These are phyloP conservation scores for Azolla pinnata DNA, from an alignment of 75 land plant genomes.

Conservation along the genomic window DNA sequence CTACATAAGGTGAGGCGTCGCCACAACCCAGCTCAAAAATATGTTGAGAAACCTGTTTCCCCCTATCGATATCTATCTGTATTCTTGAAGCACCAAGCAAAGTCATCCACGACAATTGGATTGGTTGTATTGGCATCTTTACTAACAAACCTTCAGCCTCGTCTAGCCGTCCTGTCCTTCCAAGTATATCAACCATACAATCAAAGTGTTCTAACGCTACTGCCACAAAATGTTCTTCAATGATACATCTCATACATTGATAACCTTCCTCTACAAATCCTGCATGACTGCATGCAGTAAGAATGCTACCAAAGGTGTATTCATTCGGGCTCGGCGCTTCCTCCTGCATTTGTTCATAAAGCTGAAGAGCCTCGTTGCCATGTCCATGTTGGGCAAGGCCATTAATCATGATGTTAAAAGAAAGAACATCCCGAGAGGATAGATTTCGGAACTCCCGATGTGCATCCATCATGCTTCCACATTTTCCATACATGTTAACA, in stretches of 20 bases:
- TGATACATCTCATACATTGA: slow-evolving; percentile 12
- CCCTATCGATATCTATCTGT: slow-evolving; percentile 13
- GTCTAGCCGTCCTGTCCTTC: slow-evolving; percentile 20
- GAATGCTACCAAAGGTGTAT: slow-evolving; percentile 17
- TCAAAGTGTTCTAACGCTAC: slow-evolving; percentile 22
- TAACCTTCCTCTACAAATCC: slow-evolving; percentile 18
- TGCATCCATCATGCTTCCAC: slow-evolving; percentile 7
- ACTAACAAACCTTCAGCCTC: slow-evolving; percentile 14
- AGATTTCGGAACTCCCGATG: background rate
- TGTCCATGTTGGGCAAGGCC: slow-evolving; percentile 7
- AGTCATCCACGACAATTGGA: slow-evolving; percentile 11
- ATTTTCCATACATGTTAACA: slow-evolving; percentile 10
- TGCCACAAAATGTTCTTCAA: background rate
- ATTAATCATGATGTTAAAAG: slow-evolving; percentile 7
- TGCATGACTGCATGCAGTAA: slow-evolving; percentile 27
- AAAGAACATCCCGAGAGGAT: slow-evolving; percentile 1
- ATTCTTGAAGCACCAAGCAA: slow-evolving; percentile 25
- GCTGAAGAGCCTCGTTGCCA: slow-evolving; percentile 3
- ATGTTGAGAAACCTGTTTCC: background rate
- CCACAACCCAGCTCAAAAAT: slow-evolving; percentile 8
- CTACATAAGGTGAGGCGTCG: slow-evolving; percentile 16
- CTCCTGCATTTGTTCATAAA: slow-evolving; percentile 10
- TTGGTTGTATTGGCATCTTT: slow-evolving; percentile 8
- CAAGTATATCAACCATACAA: slow-evolving; percentile 27
- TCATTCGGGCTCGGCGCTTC: slow-evolving; percentile 18